Evolutionary conservation across 805 yeast species (phyloP), one percentile per base, ranked within the genome.

Genomic region (Kazachstania kunashirensis): DNA sequence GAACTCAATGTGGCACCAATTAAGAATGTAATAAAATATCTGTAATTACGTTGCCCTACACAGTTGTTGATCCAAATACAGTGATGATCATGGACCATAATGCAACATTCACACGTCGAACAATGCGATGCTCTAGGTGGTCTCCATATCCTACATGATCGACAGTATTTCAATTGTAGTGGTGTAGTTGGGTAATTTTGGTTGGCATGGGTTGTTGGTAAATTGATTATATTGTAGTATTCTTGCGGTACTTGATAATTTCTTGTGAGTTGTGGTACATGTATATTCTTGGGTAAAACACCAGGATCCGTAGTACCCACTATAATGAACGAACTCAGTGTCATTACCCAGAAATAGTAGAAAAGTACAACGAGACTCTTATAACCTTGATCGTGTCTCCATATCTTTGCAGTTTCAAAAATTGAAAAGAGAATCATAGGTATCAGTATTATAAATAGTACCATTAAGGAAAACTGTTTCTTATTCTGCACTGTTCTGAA

Each of bases 121-220:
- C 95, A 84, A 55, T 84, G 95, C 38, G 79, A 73, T 1, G 86
- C 61, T 36, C 94, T 59, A 1, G 86, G 84, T 8, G 85, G 79
- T 45, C 89, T 59, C 89, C 94, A 83, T 29, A 76, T 67, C 21
- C 71, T 60, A 50, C 95, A 84, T 0, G 79, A 67, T 1, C 70
- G 33, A 47, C 88, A 79, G 52, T 78, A 79, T 46, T 73, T 73
- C 17, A 74, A 73, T 1, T 69, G 64, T 15, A 49, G 38, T 2
- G 41, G 35, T 2, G 38, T n/a, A n/a, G 45, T 14, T 39, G 44
- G 8, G 38, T 33, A 12, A n/a, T 17, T 9, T 31, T 29, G 25
- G 41, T 40, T 16, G 13, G 18, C 30, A 36, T 18, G 33, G 29
- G 12, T 34, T 1, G 70, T 63, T 0, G 84, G 84, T 8, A 79